Percentiles rank a stretch among this genome's conserved stretches.
These are phyloP conservation scores for Debaryomycetaceae sp. DNA, from an alignment of 1,139 yeast genomes.

Conservation along the genomic window DNA sequence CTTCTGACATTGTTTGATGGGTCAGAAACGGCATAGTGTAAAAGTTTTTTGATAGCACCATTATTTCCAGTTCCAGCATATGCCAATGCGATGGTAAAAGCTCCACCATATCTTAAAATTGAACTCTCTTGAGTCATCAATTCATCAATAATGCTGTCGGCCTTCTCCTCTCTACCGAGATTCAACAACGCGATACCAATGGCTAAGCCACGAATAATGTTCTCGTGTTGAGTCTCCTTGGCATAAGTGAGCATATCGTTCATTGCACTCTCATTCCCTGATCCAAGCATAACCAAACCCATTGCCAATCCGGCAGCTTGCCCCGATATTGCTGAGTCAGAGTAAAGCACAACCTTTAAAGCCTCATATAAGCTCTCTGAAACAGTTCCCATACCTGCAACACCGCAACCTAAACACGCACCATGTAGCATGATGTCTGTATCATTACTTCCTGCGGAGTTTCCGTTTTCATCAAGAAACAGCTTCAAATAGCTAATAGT, in stretches of 20 bases:
- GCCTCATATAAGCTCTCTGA: slow-evolving; percentile 75
- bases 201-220: slow-evolving; percentile 87
- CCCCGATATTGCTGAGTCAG: slow-evolving; percentile 92
- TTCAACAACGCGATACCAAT: slow-evolving; percentile 84
- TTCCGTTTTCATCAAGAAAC: slow-evolving; percentile 67
- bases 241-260: slow-evolving; percentile 89
- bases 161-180: slow-evolving; percentile 82
- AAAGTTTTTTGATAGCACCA: slow-evolving; percentile 75
- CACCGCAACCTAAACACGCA: slow-evolving; percentile 93
- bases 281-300: slow-evolving; percentile 95
- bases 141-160: slow-evolving; percentile 66
- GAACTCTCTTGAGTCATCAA: slow-evolving; percentile 76
- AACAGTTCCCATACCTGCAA: slow-evolving; percentile 93
- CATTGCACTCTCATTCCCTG: slow-evolving; percentile 72
- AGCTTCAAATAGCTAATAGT: slow-evolving; percentile 76
- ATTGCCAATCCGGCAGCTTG: slow-evolving; percentile 96
- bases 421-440: slow-evolving; percentile 91
- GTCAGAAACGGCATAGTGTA: slow-evolving; percentile 94
- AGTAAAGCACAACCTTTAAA: slow-evolving; percentile 76
- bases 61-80: slow-evolving; percentile 96
- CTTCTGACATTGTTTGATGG: slow-evolving; percentile 96
- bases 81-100: slow-evolving; percentile 89
- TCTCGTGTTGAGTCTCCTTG: slow-evolving; percentile 94
- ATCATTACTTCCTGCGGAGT: slow-evolving; percentile 66
- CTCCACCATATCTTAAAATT: slow-evolving; percentile 92